Evolutionary conservation across 371 early-diverging fungal species (phyloP), one percentile per base, ranked within the genome.

Genomic region (Mortierella sp.): DNA sequence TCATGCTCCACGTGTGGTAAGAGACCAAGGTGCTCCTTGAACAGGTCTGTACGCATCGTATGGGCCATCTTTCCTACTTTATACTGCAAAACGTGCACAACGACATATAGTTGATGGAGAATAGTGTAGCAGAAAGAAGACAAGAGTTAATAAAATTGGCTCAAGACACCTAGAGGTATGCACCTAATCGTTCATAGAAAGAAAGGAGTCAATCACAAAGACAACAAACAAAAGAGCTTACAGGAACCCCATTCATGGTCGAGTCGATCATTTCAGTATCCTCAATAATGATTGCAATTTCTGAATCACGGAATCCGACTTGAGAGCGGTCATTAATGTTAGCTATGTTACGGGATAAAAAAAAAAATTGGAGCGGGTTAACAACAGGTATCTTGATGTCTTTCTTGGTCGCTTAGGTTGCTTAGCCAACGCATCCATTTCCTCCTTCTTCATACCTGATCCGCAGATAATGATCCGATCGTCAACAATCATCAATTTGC

Each of bases 401-500:
- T 37, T 9, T 37, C 9, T n/a, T n/a, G n/a, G 37, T 37, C 9
- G 37, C 37, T 37, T 9, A 37, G n/a, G 9, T 37, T 37, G 37
- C 37, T 37, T 37, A 3, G 37, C 37, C 37, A 37, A 37, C n/a
- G n/a, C n/a, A 37, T 37, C 5, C 9, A 5, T 37, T 37, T 37
- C 37, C 37, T 37, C 9, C 9, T 37, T 37, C 37, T 46, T 14
- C 44, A 63, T 84, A 84, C 86, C 89, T 19, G 94, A 93, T 1
- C 97, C 97, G 82, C 94, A 88, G 47, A 97, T 82, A 25, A 91
- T 92, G 66, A 87, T 85, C 15, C 87, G 84, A 72, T 95, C 96
- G 82, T 97, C 97, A 3, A 94, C 93, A 72, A 97, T 95, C 89
- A 97, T 88, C 37, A 96, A 69, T 72, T 97, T 97, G 72, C 92